These are phyloP conservation scores for Calonectria hawksworthii DNA, from an alignment of 2,329 filamentous ascomycete species.

Conservation along the genomic window DNA sequence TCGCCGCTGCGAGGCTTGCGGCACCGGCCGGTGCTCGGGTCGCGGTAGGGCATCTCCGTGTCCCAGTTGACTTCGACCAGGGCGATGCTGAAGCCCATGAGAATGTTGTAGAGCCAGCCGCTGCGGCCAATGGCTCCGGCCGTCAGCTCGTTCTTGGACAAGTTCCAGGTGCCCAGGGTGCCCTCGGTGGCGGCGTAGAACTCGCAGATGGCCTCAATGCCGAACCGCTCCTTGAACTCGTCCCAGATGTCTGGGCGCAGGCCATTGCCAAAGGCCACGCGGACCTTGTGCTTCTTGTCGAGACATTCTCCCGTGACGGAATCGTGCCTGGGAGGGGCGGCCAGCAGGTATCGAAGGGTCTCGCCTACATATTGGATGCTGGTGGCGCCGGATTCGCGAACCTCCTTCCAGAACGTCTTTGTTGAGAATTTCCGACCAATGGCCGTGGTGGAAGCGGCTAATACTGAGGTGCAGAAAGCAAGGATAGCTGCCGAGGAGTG, in stretches of 20 bases:
- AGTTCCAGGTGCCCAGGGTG: constrained; percentile 78
- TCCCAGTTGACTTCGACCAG: constrained; percentile 81
- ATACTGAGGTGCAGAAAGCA: constrained; percentile 73
- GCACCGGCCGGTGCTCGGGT: constrained; percentile 79
- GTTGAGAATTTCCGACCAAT: constrained; percentile 85
- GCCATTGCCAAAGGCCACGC: constrained; percentile 86
- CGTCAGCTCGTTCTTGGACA: constrained; percentile 78
- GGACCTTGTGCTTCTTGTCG: constrained; percentile 81
- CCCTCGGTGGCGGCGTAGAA: constrained; percentile 88
- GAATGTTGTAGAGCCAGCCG: constrained; percentile 71
- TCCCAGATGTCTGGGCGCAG: constrained; percentile 90
- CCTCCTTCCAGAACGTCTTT: constrained; percentile 82
- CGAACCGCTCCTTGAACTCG: constrained; percentile 84
- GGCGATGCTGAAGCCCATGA: constrained; percentile 65
- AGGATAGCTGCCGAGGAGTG: constrained; percentile 84
- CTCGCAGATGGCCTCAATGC: constrained; percentile 79
- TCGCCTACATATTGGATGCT: constrained; percentile 91
- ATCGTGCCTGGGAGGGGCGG: constrained; percentile 74
- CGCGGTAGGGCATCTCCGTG: constrained; percentile 76
- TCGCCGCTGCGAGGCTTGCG: constrained; percentile 69
- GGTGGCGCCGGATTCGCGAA: constrained; percentile 78
- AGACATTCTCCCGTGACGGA: constrained; percentile 75
- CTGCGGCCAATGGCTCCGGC: constrained; percentile 84
- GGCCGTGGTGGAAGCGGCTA: constrained; percentile 75
- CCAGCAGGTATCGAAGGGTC: constrained; percentile 85